phyloP scores from a whole-genome alignment of 2,329 filamentous ascomycete species.

The Drechslera avenae region DNA sequence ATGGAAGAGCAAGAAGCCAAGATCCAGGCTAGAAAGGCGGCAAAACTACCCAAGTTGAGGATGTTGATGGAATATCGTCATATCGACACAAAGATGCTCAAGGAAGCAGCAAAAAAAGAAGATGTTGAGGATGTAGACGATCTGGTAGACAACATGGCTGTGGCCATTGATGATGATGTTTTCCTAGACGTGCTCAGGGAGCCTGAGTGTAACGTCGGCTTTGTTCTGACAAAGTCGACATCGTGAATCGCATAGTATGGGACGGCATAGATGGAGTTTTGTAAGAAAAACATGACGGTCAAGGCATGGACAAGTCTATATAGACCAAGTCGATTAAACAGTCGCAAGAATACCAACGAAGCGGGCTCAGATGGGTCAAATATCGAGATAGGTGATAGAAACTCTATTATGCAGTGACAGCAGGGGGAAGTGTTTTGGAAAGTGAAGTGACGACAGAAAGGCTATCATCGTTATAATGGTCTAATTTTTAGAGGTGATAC shows the following conservation, averaged over 20 bases:
- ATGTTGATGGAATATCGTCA: slow-evolving; percentile 62
- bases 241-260: slow-evolving; percentile 2
- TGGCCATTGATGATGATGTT: slow-evolving; percentile 57
- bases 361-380: too few species aligned
- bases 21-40: slow-evolving; percentile 45
- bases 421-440: too few species aligned
- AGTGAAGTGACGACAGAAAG: too few species aligned
- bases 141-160: slow-evolving; percentile 35
- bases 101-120: slow-evolving; percentile 6
- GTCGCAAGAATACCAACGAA: too few species aligned
- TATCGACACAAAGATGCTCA: slow-evolving; percentile 50
- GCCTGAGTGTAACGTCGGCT: slow-evolving; percentile 52
- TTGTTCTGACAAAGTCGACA: slow-evolving; percentile 56
- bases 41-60: slow-evolving; percentile 51
- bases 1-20: slow-evolving; percentile 53
- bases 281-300: neutral
- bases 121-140: slow-evolving; percentile 26
- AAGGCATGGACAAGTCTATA: neutral
- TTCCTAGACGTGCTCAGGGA: slow-evolving; percentile 57
- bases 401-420: too few species aligned
- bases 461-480: too few species aligned
- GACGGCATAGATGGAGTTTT: neutral
- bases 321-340: slow-evolving; percentile 11
- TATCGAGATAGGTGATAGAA: too few species aligned
- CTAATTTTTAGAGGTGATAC: too few species aligned